These are phyloP conservation scores for Penicillium sumatraense DNA, from an alignment of 2,329 filamentous ascomycete genomes.

Conservation along the genomic window DNA sequence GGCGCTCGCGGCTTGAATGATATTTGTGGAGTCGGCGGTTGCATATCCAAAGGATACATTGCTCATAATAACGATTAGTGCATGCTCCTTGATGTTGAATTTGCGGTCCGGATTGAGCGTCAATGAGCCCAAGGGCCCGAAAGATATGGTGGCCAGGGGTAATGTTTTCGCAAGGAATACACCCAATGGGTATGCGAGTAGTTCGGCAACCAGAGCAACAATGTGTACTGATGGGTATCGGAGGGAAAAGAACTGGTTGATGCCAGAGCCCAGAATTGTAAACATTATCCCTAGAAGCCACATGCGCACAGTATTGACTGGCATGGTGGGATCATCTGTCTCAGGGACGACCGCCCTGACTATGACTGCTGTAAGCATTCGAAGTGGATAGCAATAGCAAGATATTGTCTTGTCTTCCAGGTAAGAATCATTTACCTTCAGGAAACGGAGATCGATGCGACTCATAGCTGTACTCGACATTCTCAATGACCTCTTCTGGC, in stretches of 20 bases:
- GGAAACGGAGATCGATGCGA: slow-evolving; percentile 32
- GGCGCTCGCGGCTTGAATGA: slow-evolving; percentile 47
- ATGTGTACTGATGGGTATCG: slow-evolving; percentile 54
- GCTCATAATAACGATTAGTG: slow-evolving; percentile 53
- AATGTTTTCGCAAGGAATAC: slow-evolving; percentile 45
- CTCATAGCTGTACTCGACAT: slow-evolving; percentile 29
- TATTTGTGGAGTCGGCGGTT: slow-evolving; percentile 52
- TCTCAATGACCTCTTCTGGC: slow-evolving; percentile 9
- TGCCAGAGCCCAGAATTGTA: slow-evolving; percentile 50
- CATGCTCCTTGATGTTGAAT: slow-evolving; percentile 56
- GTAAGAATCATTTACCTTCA: slow-evolving; percentile 17
- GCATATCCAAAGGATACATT: slow-evolving; percentile 55
- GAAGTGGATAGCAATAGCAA: not conserved
- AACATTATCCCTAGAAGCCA: slow-evolving; percentile 51
- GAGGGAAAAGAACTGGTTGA: slow-evolving; percentile 55
- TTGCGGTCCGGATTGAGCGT: slow-evolving; percentile 47
- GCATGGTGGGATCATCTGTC: slow-evolving; percentile 32
- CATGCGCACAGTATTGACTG: slow-evolving; percentile 39
- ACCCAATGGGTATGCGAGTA: slow-evolving; percentile 51
- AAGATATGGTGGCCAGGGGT: slow-evolving; percentile 37
- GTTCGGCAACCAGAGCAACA: slow-evolving; percentile 51
- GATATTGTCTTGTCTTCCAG: too few relatives aligned
- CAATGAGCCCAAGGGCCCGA: slow-evolving; percentile 25
- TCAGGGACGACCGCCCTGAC: slow-evolving; percentile 34
- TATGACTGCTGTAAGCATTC: slow-evolving; percentile 5